Evolutionary conservation across 1,284 basidiomycete genomes (phyloP), one percentile per base, ranked within the genome.

Genomic region (Acaromyces ingoldii): DNA sequence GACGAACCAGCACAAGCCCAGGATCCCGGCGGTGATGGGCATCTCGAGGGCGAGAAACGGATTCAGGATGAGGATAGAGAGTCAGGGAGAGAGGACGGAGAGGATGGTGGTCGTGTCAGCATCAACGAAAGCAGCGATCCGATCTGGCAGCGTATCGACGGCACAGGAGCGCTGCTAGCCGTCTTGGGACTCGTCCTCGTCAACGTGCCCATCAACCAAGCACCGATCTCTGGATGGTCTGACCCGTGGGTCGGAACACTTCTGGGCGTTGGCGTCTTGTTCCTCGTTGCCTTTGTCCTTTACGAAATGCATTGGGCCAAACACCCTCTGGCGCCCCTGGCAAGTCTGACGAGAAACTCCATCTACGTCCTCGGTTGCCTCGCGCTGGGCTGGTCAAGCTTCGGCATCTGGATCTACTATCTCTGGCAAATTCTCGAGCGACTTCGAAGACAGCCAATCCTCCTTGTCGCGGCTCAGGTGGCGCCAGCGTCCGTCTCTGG

Each of bases 141-240:
- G 24, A 55, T 61, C 33, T n/a, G n/a, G n/a, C n/a, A n/a, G n/a
- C n/a, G n/a, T n/a, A n/a, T n/a, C n/a, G n/a, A n/a, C n/a, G n/a
- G n/a, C n/a, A n/a, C n/a, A n/a, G 66, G 66, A 21, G 61, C 53
- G 1, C 9, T 69, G 17, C 57, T 60, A 0, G 68, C 61, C 34
- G 58, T 68, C 3, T 26, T 45, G 1, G 61, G 60, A 2, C 50
- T 70, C 13, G 38, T 69, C 1, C 56, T 70, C 2, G 58, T 70
- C 59, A 66, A 65, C 49, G 60, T 65, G 37, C 47, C 60, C 5
- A 68, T 60, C 46, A 69, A 65, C 41, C 68, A 70, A 44, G 66
- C 63, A 2, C 49, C 55, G 7, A 55, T 65, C 3, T 54, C 63
- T 5, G 68, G 68, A n/a, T 70, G 68, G 66, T 29, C 57, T 9